A percentile compares a stretch with the other conserved stretches of the same genome.
Evolutionary conservation across 176 grass and related monocot species (phyloP).

Genomic region (Eleusine indica): DNA sequence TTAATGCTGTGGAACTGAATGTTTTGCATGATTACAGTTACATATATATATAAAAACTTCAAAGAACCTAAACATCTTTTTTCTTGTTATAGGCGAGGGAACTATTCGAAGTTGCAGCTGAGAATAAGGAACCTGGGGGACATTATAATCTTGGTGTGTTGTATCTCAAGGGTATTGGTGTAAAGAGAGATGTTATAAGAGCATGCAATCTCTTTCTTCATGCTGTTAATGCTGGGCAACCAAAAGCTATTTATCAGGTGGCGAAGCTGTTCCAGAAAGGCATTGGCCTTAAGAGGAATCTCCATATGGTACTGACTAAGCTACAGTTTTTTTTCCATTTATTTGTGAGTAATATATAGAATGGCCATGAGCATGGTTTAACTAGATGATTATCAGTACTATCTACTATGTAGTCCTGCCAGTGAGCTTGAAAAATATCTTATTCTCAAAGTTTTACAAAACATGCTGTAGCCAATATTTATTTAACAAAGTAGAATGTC

Average conservation of each 20-base stretch:
- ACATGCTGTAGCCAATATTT: conserved; percentile 9
- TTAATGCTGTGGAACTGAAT: background rate
- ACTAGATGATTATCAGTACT: background rate
- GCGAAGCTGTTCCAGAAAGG: conserved; percentile 96
- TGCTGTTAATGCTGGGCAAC: conserved; percentile 89
- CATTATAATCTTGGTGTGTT: conserved; percentile 97
- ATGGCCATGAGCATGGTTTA: conserved; percentile 2
- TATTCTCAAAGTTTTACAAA: background rate
- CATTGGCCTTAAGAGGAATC: conserved; percentile 91
- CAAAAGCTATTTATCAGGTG: conserved; percentile 98
- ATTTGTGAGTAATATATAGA: background rate
- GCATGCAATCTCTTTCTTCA: conserved; percentile 72
- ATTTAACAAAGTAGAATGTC: background rate
- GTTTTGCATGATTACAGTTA: conserved; percentile 13
- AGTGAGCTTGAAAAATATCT: background rate
- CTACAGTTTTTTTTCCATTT: conserved; percentile 15
- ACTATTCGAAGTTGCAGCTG: conserved; percentile 87
- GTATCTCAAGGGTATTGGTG: conserved; percentile 96
- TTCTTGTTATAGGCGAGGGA: conserved; percentile 77
- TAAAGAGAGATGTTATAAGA: conserved; percentile 72
- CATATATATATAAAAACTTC: background rate
- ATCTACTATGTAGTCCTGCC: background rate
- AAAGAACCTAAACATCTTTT: conserved; percentile 18
- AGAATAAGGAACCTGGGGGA: conserved; percentile 80
- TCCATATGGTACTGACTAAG: conserved; percentile 73